These are phyloP conservation scores for Komagataella kurtzmanii DNA, from an alignment of 805 yeast species.

Conservation along the genomic window DNA sequence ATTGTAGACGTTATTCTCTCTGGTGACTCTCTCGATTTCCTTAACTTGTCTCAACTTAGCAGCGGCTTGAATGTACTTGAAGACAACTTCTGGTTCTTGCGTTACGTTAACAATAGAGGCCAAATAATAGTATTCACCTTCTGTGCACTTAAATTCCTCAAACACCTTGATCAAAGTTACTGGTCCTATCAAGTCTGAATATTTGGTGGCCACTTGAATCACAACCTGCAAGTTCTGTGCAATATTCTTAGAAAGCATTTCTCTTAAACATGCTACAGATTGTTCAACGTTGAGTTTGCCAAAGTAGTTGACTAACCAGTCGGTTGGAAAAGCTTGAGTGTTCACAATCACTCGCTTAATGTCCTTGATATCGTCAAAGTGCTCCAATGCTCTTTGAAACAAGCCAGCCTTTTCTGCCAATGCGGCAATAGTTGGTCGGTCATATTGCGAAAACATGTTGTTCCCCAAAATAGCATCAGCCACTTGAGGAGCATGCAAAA, in stretches of 20 bases:
- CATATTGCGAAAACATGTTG: slow-evolving; percentile 90
- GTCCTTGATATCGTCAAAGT: slow-evolving; percentile 87
- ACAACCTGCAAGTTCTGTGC: slow-evolving; percentile 86
- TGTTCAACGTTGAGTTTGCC: slow-evolving; percentile 94
- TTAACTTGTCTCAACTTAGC: slow-evolving; percentile 79
- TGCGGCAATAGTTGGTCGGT: slow-evolving; percentile 82
- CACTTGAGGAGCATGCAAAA: slow-evolving; percentile 96
- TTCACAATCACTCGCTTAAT: slow-evolving; percentile 91
- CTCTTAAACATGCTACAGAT: slow-evolving; percentile 74
- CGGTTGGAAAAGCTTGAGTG: slow-evolving; percentile 73
- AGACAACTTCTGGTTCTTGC: slow-evolving; percentile 89
- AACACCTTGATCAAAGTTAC: slow-evolving; percentile 74
- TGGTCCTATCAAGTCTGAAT: slow-evolving; percentile 87
- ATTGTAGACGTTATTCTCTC: slow-evolving; percentile 87
- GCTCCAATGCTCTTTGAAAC: slow-evolving; percentile 90
- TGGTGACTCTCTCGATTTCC: slow-evolving; percentile 91
- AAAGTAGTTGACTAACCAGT: slow-evolving; percentile 87
- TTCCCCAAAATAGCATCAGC: slow-evolving; percentile 98
- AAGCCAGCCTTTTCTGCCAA: slow-evolving; percentile 95
- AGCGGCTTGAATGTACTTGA: slow-evolving; percentile 92
- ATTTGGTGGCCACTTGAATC: slow-evolving; percentile 93
- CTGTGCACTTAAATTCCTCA: slow-evolving; percentile 85
- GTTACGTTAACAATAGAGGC: slow-evolving; percentile 88
- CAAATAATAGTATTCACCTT: slow-evolving; percentile 89
- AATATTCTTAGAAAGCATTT: slow-evolving; percentile 66